Base-by-base conservation (phyloP, 2,329 filamentous ascomycete genomes). In the Botrytis galanthina region DNA sequence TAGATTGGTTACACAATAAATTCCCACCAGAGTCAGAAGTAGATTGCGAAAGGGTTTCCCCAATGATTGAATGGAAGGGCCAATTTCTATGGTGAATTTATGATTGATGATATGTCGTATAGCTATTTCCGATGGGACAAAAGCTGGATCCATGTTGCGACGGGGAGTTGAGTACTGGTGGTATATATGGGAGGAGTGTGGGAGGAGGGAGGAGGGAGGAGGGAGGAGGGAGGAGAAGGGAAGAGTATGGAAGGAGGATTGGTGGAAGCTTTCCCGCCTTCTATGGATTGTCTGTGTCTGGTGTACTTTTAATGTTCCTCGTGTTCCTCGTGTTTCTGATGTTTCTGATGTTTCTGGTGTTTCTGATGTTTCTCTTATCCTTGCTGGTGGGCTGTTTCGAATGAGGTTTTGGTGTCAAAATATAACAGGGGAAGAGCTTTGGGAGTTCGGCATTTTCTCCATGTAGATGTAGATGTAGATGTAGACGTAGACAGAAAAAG, bases 11-110 rank as follows among this genome's bases (percentile, higher is more conserved):
- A 78, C 68, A 74, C 75, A 79, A 72, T 79, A 80, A 62, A 80
- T 75, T 75, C 86, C 81, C 75, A 87, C 83, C 76, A 86, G 79
- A 62, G 84, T 84, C 77, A 88, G 83, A 68, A 87, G 80, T 73
- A 84, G 83, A 77, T 86, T 82, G 73, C 86, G 85, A 74, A 87
- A 80, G 78, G 88, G 87, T 76, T 84, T 84, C 51, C 84, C 84
- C 74, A 88, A 80, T 72, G 83, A 82, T 61, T 85, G 82, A 69
- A 84, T 82, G 29, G 85, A 85, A 32, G 85, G 82, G 64, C 85
- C 85, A 74, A 88, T 80, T 75, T 87, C 84, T 74, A 90, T 77
- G 44, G 84, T 84, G 77, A 89, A 86, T 75, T 84, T 82, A 76
- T 89, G 84, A 72, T 84, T 81, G 75, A 85, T 79, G 75, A 83